Evolutionary conservation across 2,329 filamentous ascomycete species (phyloP).

Genomic region (Claviceps sorghi): DNA sequence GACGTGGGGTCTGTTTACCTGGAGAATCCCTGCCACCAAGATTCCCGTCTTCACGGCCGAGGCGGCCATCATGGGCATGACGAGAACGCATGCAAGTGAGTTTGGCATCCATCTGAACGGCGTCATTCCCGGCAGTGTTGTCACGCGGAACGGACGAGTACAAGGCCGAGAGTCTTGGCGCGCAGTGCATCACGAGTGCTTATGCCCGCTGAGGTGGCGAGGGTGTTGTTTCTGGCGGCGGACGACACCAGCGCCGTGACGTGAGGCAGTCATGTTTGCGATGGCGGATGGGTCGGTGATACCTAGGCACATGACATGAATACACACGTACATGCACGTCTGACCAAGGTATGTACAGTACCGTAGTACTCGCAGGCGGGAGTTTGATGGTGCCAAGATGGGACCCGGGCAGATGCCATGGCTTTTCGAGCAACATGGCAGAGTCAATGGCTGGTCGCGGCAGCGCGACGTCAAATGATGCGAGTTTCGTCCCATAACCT

Average conservation of each 20-base stretch:
- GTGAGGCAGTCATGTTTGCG: constrained; percentile 22
- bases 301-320: background rate
- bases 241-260: constrained; percentile 25
- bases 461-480: no score
- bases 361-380: background rate
- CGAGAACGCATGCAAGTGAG: constrained; percentile 39
- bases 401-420: no score
- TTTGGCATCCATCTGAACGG: constrained; percentile 35
- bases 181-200: constrained; percentile 28
- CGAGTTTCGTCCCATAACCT: no score
- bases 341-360: background rate
- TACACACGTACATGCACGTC: background rate
- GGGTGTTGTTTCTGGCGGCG: constrained; percentile 28
- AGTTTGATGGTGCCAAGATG: no score
- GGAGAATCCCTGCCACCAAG: constrained; percentile 27
- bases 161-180: constrained; percentile 20
- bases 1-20: constrained; percentile 38
- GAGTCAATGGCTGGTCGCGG: no score
- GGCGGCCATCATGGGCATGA: constrained; percentile 40
- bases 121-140: constrained; percentile 34
- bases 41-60: constrained; percentile 36
- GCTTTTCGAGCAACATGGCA: no score
- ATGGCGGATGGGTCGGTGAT: constrained; percentile 18
- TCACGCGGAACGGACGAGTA: constrained; percentile 29
- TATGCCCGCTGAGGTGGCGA: constrained; percentile 29